Percentiles rank a stretch among this genome's conserved stretches.
Evolutionary conservation across 208 protist genomes (phyloP).

Genomic region (Wallacemonas sp.): DNA sequence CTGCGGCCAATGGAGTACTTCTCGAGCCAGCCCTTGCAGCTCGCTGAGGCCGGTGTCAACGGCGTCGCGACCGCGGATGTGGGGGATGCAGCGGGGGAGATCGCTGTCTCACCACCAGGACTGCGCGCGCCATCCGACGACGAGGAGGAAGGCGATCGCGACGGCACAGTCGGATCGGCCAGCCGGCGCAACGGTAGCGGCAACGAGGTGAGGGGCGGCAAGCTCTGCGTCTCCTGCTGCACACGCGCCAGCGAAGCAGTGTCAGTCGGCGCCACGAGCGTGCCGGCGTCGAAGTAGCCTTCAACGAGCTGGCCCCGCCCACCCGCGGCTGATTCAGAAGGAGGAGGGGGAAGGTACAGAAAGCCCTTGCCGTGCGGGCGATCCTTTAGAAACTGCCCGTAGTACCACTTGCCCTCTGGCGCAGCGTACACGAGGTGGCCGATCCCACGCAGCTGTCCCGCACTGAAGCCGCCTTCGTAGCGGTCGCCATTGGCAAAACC

Average conservation of each 20-base stretch:
- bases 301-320: constrained; percentile 14
- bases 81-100: too few species aligned
- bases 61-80: too few species aligned
- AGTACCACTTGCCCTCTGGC: constrained; percentile 41
- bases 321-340: background rate
- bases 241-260: constrained; percentile 6
- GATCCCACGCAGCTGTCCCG: constrained; percentile 50
- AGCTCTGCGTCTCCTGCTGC: background rate
- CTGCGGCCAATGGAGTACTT: constrained; percentile 61
- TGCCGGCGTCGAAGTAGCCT: constrained; percentile 38
- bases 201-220: background rate
- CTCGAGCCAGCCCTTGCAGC: constrained; percentile 60
- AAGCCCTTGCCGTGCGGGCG: constrained; percentile 58
- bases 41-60: constrained; percentile 9
- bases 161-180: background rate
- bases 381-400: constrained; percentile 57
- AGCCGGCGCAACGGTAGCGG: background rate
- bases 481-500: constrained; percentile 60
- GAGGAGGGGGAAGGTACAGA: constrained; percentile 12
- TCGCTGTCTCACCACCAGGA: too few species aligned
- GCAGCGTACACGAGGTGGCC: constrained; percentile 40
- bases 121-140: too few species aligned
- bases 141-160: background rate
- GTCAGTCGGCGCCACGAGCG: constrained; percentile 27
- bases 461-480: constrained; percentile 50